Percentiles rank a stretch among this genome's conserved stretches.
Evolutionary conservation across 495 filamentous ascomycete genomes (phyloP).

Genomic region (Massariosphaeria phaeospora): DNA sequence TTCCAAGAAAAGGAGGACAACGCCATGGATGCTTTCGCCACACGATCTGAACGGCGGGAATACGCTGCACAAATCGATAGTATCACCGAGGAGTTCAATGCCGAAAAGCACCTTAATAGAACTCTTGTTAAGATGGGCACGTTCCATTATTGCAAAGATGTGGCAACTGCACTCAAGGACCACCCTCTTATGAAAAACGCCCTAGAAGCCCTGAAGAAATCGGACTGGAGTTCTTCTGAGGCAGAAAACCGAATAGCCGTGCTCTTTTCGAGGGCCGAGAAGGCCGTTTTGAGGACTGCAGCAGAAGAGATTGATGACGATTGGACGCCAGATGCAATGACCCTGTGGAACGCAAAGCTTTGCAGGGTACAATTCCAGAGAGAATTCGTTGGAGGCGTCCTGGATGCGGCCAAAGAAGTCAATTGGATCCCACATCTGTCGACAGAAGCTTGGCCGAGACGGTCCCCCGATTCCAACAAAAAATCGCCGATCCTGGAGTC

Average conservation of each 20-base stretch:
- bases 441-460: background rate
- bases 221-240: background rate
- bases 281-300: background rate
- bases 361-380: conserved; percentile 17
- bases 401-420: conserved; percentile 2
- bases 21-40: conserved; percentile 62
- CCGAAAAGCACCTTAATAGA: conserved; percentile 3
- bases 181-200: background rate
- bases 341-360: conserved; percentile 30
- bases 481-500: too few relatives aligned
- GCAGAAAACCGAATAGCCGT: background rate
- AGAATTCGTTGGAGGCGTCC: conserved; percentile 12
- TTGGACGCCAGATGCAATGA: background rate
- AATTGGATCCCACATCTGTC: conserved; percentile 14
- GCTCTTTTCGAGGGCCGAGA: conserved; percentile 1
- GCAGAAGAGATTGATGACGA: background rate
- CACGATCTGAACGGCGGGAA: conserved; percentile 55
- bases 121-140: conserved; percentile 2
- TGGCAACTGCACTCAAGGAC: background rate
- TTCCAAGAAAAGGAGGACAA: conserved; percentile 78
- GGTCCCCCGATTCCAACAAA: too few relatives aligned
- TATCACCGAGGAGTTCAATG: conserved; percentile 9
- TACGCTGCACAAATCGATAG: conserved; percentile 42
- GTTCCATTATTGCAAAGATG: conserved; percentile 8
- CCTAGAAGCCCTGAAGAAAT: background rate